These are phyloP conservation scores for Arachnomyces sp. DNA, from an alignment of 2,329 filamentous ascomycete genomes.

Conservation along the genomic window DNA sequence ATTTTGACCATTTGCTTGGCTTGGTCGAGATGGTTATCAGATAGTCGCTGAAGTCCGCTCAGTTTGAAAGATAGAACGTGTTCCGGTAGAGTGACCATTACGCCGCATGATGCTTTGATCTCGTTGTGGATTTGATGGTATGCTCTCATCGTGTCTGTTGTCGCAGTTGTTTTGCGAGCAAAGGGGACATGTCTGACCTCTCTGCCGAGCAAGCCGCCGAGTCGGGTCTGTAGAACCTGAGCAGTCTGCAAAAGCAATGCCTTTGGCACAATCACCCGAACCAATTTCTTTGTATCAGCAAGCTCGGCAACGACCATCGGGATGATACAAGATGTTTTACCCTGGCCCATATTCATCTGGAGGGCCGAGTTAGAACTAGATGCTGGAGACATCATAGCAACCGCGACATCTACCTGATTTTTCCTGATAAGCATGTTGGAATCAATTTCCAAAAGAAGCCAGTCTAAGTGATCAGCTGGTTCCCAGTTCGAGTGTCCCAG, in stretches of 20 bases:
- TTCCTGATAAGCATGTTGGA: slow-evolving; percentile 53
- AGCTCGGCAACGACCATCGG: slow-evolving; percentile 53
- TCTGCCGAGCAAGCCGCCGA: slow-evolving; percentile 50
- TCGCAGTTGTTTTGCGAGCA: slow-evolving; percentile 39
- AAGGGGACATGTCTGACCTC: slow-evolving; percentile 53
- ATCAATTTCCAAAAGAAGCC: slow-evolving; percentile 60
- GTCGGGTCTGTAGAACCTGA: slow-evolving; percentile 45
- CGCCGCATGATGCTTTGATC: slow-evolving; percentile 37
- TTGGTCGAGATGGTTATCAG: slow-evolving; percentile 36
- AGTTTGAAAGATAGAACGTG: slow-evolving; percentile 58
- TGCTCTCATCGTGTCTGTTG: slow-evolving; percentile 17
- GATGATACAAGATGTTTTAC: slow-evolving; percentile 62
- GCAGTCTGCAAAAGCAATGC: slow-evolving; percentile 54
- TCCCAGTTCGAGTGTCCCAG: slow-evolving; percentile 51
- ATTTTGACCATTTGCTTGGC: slow-evolving; percentile 43
- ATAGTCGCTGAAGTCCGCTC: slow-evolving; percentile 50
- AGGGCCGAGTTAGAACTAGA: slow-evolving; percentile 50
- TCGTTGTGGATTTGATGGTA: slow-evolving; percentile 35
- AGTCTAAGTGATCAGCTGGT: slow-evolving; percentile 48
- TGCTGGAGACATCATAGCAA: slow-evolving; percentile 48
- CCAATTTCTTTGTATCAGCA: slow-evolving; percentile 43
- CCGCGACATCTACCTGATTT: slow-evolving; percentile 55
- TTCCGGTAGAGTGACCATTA: slow-evolving; percentile 55
- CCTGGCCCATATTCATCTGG: slow-evolving; percentile 62
- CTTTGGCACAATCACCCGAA: slow-evolving; percentile 53